These are phyloP conservation scores for Suhomyces atakaporum DNA, from an alignment of 1,139 yeast genomes.

Conservation along the genomic window DNA sequence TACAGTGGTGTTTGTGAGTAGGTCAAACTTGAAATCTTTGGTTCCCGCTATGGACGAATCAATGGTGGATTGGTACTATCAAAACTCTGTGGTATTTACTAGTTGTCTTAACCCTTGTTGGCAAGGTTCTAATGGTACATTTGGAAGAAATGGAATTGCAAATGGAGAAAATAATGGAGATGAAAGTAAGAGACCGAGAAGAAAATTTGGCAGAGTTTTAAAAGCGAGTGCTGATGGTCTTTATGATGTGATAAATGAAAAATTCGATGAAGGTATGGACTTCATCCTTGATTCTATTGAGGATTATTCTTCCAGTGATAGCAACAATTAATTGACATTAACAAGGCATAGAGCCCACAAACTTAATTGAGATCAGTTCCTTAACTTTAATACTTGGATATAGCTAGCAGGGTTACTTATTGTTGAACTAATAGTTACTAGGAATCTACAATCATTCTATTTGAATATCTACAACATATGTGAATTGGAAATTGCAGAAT, in stretches of 20 bases:
- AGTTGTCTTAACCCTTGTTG: conserved; percentile 75
- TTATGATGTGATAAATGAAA: conserved; percentile 74
- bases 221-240: conserved; percentile 72
- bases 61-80: conserved; percentile 88
- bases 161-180: conserved; percentile 25
- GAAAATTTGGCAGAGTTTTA: conserved; percentile 87
- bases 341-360: no score
- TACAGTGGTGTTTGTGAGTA: conserved; percentile 69
- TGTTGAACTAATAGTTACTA: no score
- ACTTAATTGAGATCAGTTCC: no score
- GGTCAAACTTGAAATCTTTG: conserved; percentile 67
- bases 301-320: conserved; percentile 33
- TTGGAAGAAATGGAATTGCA: conserved; percentile 18
- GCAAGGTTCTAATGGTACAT: conserved; percentile 47
- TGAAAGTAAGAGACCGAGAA: conserved; percentile 73
- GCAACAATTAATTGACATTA: conserved; percentile 3
- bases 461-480: no score
- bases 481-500: no score
- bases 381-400: no score
- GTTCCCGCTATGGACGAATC: conserved; percentile 88
- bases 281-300: conserved; percentile 77
- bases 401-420: no score
- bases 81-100: conserved; percentile 81
- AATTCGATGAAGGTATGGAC: conserved; percentile 83
- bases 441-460: no score